A percentile compares a stretch with the other conserved stretches of the same genome.
These are phyloP conservation scores for Vinca minor DNA, from an alignment of 257 asterid species.

Conservation along the genomic window DNA sequence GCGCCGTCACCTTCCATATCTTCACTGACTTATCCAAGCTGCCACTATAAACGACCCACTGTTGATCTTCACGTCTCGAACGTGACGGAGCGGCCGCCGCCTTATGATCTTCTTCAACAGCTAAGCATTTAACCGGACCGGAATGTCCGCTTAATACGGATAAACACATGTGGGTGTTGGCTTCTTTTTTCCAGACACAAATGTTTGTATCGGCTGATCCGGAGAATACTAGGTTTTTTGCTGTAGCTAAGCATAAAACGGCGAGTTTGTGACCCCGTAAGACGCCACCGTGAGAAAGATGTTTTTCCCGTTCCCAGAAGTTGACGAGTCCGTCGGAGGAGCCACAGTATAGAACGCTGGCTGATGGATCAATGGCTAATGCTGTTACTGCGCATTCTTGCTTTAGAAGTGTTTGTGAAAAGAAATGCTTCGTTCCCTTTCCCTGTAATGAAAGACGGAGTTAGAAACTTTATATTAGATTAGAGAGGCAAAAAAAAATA, in stretches of 20 bases:
- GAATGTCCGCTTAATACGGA: conserved; percentile 66
- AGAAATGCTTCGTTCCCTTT: conserved; percentile 70
- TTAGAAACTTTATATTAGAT: too few relatives aligned
- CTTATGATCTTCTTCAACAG: conserved; percentile 60
- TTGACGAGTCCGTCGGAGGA: conserved; percentile 89
- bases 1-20: conserved; percentile 59
- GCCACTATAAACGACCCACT: conserved; percentile 61
- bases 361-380: conserved; percentile 39
- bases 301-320: conserved; percentile 65
- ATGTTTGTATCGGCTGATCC: conserved; percentile 88
- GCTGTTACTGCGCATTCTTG: conserved; percentile 89
- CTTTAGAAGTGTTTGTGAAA: conserved; percentile 59
- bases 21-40: conserved; percentile 74
- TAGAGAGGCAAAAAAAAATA: too few relatives aligned
- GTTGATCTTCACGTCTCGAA: conserved; percentile 12
- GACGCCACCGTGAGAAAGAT: conserved; percentile 51
- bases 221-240: conserved; percentile 58
- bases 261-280: conserved; percentile 87
- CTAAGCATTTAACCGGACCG: conserved; percentile 90
- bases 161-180: conserved; percentile 40
- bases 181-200: conserved; percentile 77
- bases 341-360: conserved; percentile 51
- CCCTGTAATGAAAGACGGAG: too few relatives aligned
- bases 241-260: conserved; percentile 63
- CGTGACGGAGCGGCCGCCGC: not conserved